A percentile compares a stretch with the other conserved stretches of the same genome.
Evolutionary conservation across 2,329 filamentous ascomycete species (phyloP).

Genomic region (Sporothrix brasiliensis): DNA sequence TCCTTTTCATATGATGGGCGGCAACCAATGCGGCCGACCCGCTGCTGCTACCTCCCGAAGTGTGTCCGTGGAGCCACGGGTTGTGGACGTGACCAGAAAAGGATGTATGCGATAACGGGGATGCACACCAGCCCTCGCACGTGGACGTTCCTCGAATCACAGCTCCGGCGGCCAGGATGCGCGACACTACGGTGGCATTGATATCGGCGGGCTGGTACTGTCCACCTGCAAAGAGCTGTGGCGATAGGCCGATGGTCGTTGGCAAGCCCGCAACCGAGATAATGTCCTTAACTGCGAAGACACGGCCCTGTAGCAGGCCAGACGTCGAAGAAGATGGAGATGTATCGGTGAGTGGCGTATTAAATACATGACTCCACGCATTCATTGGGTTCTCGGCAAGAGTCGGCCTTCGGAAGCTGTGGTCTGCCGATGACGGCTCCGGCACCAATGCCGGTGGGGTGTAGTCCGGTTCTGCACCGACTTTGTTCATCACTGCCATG

Average conservation of each 20-base stretch:
- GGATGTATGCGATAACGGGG: slow-evolving; percentile 60
- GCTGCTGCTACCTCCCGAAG: slow-evolving; percentile 75
- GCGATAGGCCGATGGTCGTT: slow-evolving; percentile 57
- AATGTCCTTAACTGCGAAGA: slow-evolving; percentile 75
- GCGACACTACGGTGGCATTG: slow-evolving; percentile 46
- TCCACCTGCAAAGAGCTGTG: slow-evolving; percentile 43
- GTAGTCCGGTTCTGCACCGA: slow-evolving; percentile 39
- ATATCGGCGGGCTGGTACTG: slow-evolving; percentile 69
- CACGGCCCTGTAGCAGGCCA: slow-evolving; percentile 69
- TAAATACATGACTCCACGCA: slow-evolving; percentile 43
- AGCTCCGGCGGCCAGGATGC: slow-evolving; percentile 62
- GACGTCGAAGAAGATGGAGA: neutral
- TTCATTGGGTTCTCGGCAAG: slow-evolving; percentile 41
- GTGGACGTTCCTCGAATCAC: slow-evolving; percentile 72
- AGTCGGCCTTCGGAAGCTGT: slow-evolving; percentile 37
- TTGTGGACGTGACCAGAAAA: slow-evolving; percentile 74
- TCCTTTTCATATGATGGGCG: neutral
- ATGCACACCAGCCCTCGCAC: slow-evolving; percentile 68
- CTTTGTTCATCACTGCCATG: slow-evolving; percentile 38
- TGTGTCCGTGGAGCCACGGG: slow-evolving; percentile 71
- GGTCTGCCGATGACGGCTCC: slow-evolving; percentile 27
- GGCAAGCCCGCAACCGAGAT: slow-evolving; percentile 67
- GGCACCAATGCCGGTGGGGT: slow-evolving; percentile 37
- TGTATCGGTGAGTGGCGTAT: slow-evolving; percentile 32
- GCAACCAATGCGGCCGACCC: slow-evolving; percentile 59